Evolutionary conservation across 139 green algal species (phyloP).

Genomic region (Chlorella sp.): DNA sequence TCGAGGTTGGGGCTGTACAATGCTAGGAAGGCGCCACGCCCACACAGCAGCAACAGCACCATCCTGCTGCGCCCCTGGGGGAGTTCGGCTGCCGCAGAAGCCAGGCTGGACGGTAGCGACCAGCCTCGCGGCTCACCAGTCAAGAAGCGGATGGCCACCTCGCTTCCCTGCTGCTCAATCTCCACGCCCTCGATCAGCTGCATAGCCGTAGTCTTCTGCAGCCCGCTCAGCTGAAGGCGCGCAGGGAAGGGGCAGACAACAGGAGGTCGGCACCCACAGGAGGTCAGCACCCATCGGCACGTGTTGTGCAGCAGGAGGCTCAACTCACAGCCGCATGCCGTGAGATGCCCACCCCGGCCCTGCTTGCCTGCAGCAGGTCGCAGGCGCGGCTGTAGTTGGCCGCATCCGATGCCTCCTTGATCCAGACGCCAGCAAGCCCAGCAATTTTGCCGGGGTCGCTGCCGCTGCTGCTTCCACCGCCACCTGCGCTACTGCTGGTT

Average conservation of each 20-base stretch:
- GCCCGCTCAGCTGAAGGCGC: neutral
- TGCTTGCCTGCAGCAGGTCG: constrained; percentile 24
- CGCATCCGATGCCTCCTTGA: constrained; percentile 41
- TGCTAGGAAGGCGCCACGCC: neutral
- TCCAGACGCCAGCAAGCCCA: constrained; percentile 21
- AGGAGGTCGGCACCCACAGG: no score
- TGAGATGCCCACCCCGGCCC: no score
- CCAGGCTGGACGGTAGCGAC: no score
- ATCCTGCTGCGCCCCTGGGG: neutral
- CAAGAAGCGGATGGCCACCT: constrained; percentile 38
- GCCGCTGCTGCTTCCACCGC: neutral
- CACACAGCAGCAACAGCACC: neutral
- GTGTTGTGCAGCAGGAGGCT: no score
- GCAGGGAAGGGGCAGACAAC: no score
- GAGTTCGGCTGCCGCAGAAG: no score
- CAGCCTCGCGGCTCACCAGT: constrained; percentile 1
- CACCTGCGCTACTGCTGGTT: neutral
- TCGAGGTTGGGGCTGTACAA: neutral
- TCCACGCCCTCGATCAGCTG: constrained; percentile 55
- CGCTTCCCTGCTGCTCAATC: constrained; percentile 5
- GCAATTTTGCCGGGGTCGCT: neutral
- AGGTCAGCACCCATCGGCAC: no score
- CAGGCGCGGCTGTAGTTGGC: constrained; percentile 31
- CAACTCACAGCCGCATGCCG: no score
- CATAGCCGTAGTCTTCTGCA: constrained; percentile 49